Evolutionary conservation across 352 stramenopile species (phyloP).

Genomic region (Pythium utonaiense): DNA sequence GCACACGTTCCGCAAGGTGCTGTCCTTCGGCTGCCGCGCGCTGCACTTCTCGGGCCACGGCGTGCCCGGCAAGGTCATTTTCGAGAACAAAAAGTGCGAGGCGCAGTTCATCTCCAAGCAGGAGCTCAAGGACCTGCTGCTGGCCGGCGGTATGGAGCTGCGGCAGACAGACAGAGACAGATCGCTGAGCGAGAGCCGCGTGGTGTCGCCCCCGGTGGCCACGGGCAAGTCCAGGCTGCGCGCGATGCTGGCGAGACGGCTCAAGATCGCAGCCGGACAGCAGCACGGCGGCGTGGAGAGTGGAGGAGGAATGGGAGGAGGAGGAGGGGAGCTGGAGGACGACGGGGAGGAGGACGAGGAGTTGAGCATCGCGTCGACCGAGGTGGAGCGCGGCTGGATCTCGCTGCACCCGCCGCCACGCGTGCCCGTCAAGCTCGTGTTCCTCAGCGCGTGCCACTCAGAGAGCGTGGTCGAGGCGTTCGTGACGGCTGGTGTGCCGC

Average conservation of each 20-base stretch:
- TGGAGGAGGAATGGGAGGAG: neutral
- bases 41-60: conserved; percentile 81
- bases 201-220: neutral
- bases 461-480: conserved; percentile 87
- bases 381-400: conserved; percentile 49
- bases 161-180: conserved; percentile 1
- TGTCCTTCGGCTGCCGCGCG: conserved; percentile 70
- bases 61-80: conserved; percentile 75
- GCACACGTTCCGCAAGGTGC: conserved; percentile 77
- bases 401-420: conserved; percentile 34
- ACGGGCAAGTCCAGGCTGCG: conserved; percentile 13
- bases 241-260: conserved; percentile 15
- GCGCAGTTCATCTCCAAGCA: conserved; percentile 82
- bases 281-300: neutral
- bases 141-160: conserved; percentile 54
- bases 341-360: conserved; percentile 6
- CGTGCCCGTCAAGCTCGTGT: conserved; percentile 74
- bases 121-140: conserved; percentile 68
- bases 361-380: conserved; percentile 26
- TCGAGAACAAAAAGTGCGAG: conserved; percentile 76
- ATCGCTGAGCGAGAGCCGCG: conserved; percentile 1
- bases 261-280: neutral
- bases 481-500: conserved; percentile 83
- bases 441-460: conserved; percentile 89
- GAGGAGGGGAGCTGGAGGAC: neutral